phyloP scores from a whole-genome alignment of 139 green algal genomes.

The Trebouxia sp. region DNA sequence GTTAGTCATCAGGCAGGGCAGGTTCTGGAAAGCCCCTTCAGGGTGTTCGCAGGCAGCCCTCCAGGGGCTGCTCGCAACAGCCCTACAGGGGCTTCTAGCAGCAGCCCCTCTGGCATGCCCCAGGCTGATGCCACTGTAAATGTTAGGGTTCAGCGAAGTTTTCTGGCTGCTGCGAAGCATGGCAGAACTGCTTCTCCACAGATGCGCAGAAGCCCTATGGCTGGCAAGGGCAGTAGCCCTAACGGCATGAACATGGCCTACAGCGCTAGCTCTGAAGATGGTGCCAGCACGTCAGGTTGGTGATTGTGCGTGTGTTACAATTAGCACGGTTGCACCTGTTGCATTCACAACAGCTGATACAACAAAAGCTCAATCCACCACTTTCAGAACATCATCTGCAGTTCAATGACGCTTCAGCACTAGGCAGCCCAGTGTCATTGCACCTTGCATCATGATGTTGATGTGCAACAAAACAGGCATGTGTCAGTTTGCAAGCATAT shows the following conservation, averaged over 20 bases:
- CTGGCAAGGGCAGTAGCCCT: conserved; percentile 19
- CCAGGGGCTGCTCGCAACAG: not conserved
- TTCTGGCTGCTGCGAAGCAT: conserved; percentile 23
- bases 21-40: not conserved
- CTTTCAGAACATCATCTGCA: too few relatives aligned
- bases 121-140: conserved; percentile 3
- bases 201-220: not conserved
- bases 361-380: too few relatives aligned
- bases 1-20: not conserved
- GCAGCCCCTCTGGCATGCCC: not conserved
- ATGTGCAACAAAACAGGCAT: too few relatives aligned
- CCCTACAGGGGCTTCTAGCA: not conserved
- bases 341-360: not conserved
- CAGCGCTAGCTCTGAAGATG: conserved; percentile 20
- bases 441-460: too few relatives aligned
- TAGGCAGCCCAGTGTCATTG: too few relatives aligned
- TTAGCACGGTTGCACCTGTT: not conserved
- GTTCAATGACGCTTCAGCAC: too few relatives aligned
- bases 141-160: not conserved
- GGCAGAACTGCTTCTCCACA: not conserved
- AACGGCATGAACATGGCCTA: not conserved
- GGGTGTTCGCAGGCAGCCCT: not conserved
- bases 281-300: conserved; percentile 16
- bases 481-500: too few relatives aligned
- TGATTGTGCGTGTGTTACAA: too few relatives aligned